Evolutionary conservation across 176 grass and related monocot species (phyloP), one percentile per base, ranked within the genome.

Genomic region (Tuctoria greenei): DNA sequence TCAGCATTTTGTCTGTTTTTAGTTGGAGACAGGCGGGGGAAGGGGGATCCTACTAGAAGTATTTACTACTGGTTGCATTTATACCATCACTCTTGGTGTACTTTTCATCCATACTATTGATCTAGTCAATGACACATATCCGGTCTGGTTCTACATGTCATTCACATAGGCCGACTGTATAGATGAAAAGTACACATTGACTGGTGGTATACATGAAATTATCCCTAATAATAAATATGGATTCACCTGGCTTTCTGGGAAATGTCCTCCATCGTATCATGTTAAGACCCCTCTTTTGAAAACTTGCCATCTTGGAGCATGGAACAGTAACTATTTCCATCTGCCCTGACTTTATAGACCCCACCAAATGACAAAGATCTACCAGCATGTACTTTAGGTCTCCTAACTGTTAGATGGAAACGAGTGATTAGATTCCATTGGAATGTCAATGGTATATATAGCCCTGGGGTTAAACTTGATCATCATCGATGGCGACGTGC

Each of bases 1-100:
- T 61, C 27, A 64, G 36, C 73, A 67, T 85, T 64, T 64, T 76
- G 7, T 66, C 16, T 51, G 18, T 76, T 52, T 86, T 41, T 27
- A 39, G 17, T 62, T 21, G 28, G 25, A 38, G 35, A 60, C 23
- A 71, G 55, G 43, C 4, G 44, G 44, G 11, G 56, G 41, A 35
- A 7, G 38, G 38, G 21, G 52, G 37, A 35, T 11, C 27, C 50
- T 66, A 72, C 40, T 85, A 43, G 21, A 67, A 47, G 45, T 55
- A 69, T 54, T 69, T 61, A 62, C 62, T 71, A 34, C 31, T 66
- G 13, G 25, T 58, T 58, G 23, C 21, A 26, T 58, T 26, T 23
- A 58, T 13, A 23, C 54, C 54, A 57, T 57, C 21, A 57, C 9
- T 57, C 12, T 12, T 26, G 52, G 2, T 56, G 55, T 58, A 58